Evolutionary conservation across 257 asterid genomes (phyloP).

Genomic region (Solanum chilense): DNA sequence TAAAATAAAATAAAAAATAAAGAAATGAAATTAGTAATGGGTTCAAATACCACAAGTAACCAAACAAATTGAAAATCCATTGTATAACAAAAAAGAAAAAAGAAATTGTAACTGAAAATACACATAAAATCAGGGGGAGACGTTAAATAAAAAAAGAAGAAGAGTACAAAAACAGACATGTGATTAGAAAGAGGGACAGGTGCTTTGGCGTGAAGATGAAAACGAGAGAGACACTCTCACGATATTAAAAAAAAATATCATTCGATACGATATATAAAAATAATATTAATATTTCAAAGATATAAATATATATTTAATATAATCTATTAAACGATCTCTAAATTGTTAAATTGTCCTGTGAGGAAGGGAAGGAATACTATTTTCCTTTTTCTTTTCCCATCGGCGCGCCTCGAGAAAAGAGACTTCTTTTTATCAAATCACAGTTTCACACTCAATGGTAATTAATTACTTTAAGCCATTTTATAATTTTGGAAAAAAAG

Average conservation of each 20-base stretch:
- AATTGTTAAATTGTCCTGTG: neutral
- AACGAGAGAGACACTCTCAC: constrained; percentile 2
- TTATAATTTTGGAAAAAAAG: constrained; percentile 3
- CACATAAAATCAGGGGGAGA: neutral
- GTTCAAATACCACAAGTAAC: neutral
- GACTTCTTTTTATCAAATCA: neutral
- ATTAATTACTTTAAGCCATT: neutral
- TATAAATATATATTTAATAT: too few species aligned
- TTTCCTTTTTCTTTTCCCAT: neutral
- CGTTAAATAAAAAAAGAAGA: neutral
- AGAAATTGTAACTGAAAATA: neutral
- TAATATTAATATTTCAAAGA: too few species aligned
- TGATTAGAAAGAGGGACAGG: constrained; percentile 40
- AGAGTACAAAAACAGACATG: neutral
- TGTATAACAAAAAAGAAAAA: neutral
- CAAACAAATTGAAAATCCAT: neutral
- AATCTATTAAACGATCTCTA: too few species aligned
- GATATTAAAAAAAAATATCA: too few species aligned
- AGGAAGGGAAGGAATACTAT: neutral
- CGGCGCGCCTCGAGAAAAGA: constrained; percentile 16
- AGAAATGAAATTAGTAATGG: neutral
- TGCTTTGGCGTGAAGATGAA: constrained; percentile 49
- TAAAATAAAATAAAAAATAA: neutral
- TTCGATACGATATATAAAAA: neutral
- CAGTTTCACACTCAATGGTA: neutral